Conservation (phyloP, 306 rosid genomes). For the Lupinus albus region DNA sequence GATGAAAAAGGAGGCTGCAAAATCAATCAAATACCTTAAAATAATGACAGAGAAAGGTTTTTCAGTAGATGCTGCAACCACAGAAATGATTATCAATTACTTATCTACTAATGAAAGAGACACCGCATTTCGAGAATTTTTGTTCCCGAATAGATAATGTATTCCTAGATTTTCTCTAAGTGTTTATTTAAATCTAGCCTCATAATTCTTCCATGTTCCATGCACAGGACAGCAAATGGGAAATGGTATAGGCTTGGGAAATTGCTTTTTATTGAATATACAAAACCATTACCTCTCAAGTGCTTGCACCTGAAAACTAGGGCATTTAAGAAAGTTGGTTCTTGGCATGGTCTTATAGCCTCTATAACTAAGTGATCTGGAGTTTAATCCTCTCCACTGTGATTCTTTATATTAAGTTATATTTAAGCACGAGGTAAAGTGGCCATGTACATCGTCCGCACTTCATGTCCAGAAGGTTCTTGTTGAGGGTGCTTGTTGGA, state of each 20-base stretch:
- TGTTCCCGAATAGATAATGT: conserved; percentile 33
- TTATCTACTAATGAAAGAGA: conserved; percentile 37
- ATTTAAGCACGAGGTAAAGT: background rate
- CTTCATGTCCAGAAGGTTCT: background rate
- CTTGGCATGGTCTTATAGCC: background rate
- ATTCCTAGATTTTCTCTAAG: conserved; percentile 26
- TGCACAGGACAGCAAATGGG: conserved; percentile 1
- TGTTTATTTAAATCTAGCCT: conserved; percentile 26
- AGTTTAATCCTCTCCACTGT: background rate
- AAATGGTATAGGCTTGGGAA: conserved; percentile 16
- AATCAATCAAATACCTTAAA: conserved; percentile 41
- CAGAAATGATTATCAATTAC: conserved; percentile 42
- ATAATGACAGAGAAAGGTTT: conserved; percentile 43
- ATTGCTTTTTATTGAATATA: background rate
- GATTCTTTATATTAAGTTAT: background rate
- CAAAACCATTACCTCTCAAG: conserved; percentile 17
- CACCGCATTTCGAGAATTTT: conserved; percentile 35
- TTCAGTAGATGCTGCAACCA: conserved; percentile 43
- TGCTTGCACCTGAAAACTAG: conserved; percentile 14
- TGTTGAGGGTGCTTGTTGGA: background rate
- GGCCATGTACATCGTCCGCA: background rate
- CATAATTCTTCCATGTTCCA: conserved; percentile 1
- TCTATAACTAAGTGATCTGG: background rate
- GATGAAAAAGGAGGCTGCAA: conserved; percentile 34
- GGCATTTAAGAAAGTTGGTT: background rate